Conservation (phyloP, 768 basidiomycete genomes). For the Lentinula raphanica region DNA sequence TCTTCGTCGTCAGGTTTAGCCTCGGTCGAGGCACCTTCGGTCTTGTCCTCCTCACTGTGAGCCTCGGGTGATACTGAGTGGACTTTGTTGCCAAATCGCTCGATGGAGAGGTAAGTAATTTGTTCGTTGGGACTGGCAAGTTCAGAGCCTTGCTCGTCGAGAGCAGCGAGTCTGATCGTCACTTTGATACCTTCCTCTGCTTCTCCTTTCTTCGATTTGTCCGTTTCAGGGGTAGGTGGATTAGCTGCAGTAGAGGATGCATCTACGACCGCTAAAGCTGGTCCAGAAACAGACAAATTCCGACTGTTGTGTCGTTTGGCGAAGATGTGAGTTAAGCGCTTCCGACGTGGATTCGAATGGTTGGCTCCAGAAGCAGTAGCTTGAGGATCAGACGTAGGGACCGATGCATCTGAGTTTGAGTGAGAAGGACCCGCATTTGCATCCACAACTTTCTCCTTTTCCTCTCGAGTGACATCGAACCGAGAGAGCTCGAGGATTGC, state of each 20-base stretch:
- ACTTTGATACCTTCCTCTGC: constrained; percentile 67
- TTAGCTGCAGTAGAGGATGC: constrained; percentile 44
- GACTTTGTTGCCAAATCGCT: constrained; percentile 54
- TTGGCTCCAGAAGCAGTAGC: constrained; percentile 10
- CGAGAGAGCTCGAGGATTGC: constrained; percentile 75
- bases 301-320: constrained; percentile 45
- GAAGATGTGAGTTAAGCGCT: constrained; percentile 68
- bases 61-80: constrained; percentile 13
- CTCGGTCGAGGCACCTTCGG: background rate
- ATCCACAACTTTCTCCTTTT: constrained; percentile 17
- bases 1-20: constrained; percentile 23
- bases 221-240: constrained; percentile 29
- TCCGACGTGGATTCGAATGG: constrained; percentile 25
- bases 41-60: constrained; percentile 1
- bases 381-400: constrained; percentile 11
- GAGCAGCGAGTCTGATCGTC: constrained; percentile 73
- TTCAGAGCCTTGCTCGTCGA: constrained; percentile 70
- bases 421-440: constrained; percentile 12
- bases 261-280: constrained; percentile 76
- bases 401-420: constrained; percentile 6
- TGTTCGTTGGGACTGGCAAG: constrained; percentile 77
- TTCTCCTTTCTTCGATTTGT: constrained; percentile 41
- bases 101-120: constrained; percentile 81
- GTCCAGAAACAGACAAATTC: constrained; percentile 58
- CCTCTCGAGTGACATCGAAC: constrained; percentile 45